Percentiles rank a stretch among this genome's conserved stretches.
Conservation (phyloP, 1,284 basidiomycete species). For the Paramarasmius palmivorus region DNA sequence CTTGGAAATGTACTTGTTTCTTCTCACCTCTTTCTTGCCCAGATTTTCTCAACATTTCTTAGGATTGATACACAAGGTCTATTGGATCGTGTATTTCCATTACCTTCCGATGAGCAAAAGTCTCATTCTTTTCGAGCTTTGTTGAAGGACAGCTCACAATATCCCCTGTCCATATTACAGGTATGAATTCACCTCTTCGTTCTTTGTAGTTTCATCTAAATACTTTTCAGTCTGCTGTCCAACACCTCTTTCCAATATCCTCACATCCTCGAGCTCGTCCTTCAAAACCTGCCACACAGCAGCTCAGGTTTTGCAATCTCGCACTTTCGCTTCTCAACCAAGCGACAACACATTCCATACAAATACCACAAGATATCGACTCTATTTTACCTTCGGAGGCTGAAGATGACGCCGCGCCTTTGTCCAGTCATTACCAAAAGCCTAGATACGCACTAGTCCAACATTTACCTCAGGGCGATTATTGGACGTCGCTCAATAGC, state of each 20-base stretch:
- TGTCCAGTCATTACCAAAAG: conserved; percentile 21
- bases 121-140: conserved; percentile 64
- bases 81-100: conserved; percentile 76
- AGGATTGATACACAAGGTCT: conserved; percentile 74
- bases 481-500: conserved; percentile 70
- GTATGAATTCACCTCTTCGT: conserved; percentile 26
- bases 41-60: conserved; percentile 3
- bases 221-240: conserved; percentile 53
- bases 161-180: conserved; percentile 52
- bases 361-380: conserved; percentile 45
- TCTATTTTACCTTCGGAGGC: conserved; percentile 38
- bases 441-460: conserved; percentile 74
- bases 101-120: conserved; percentile 35
- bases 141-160: conserved; percentile 51
- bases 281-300: conserved; percentile 63
- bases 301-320: conserved; percentile 71
- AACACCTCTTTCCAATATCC: conserved; percentile 66
- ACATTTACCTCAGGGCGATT: conserved; percentile 70
- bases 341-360: conserved; percentile 51
- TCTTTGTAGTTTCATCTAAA: conserved; percentile 13
- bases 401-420: conserved; percentile 22
- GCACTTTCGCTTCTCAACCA: conserved; percentile 72
- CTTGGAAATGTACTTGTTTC: conserved; percentile 62
- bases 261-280: conserved; percentile 61
- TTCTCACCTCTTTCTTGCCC: conserved; percentile 11